phyloP scores from a whole-genome alignment of 305 asterid genomes.

The Coffea humblotiana region DNA sequence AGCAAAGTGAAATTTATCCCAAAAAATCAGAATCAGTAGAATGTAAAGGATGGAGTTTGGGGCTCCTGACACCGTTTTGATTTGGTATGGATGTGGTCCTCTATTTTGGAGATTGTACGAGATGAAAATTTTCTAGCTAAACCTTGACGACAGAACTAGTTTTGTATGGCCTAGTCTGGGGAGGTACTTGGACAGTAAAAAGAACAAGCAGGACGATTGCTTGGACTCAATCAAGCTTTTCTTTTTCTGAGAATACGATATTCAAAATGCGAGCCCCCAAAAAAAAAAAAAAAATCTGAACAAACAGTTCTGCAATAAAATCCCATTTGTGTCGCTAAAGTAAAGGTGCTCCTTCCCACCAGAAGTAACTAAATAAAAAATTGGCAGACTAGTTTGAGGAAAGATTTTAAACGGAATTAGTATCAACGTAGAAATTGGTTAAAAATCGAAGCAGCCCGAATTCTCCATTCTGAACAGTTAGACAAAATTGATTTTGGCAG shows the following conservation, averaged over 20 bases:
- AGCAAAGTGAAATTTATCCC: too few species aligned
- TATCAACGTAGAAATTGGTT: too few species aligned
- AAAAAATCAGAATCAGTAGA: too few species aligned
- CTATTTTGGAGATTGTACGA: background rate
- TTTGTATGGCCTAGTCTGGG: background rate
- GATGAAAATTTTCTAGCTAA: background rate
- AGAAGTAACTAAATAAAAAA: background rate
- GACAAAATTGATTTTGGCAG: too few species aligned
- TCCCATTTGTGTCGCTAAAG: background rate
- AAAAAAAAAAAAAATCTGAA: too few species aligned
- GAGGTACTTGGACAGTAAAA: background rate
- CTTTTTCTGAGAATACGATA: background rate
- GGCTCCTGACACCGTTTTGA: background rate
- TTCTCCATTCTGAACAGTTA: too few species aligned
- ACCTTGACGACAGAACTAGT: too few species aligned
- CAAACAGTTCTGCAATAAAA: too few species aligned
- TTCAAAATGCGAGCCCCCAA: background rate
- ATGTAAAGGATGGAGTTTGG: background rate
- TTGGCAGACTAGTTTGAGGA: background rate
- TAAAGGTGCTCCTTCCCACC: background rate
- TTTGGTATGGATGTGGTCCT: background rate
- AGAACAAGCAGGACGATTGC: background rate
- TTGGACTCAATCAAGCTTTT: background rate
- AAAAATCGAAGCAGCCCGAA: too few species aligned
- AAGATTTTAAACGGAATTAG: too few species aligned